A percentile compares a stretch with the other conserved stretches of the same genome.
Evolutionary conservation across 768 basidiomycete species (phyloP).

Genomic region (Trametes meyenii): DNA sequence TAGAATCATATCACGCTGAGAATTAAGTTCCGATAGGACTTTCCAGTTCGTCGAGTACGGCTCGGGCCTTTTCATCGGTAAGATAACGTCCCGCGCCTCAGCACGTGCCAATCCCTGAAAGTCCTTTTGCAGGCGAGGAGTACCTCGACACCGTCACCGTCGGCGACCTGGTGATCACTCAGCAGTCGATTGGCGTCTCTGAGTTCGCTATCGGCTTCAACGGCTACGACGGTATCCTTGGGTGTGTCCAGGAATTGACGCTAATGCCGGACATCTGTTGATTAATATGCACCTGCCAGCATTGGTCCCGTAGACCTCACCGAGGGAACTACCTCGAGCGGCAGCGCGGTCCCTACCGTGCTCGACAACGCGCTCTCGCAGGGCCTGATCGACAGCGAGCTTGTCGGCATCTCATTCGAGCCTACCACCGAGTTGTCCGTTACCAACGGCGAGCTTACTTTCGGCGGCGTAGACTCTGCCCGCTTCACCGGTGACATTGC

Average conservation of each 20-base stretch:
- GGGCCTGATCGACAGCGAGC: conserved; percentile 31
- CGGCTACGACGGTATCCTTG: conserved; percentile 65
- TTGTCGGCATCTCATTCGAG: conserved; percentile 39
- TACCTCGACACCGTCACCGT: conserved; percentile 22
- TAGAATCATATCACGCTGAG: not conserved
- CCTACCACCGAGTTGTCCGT: conserved; percentile 19
- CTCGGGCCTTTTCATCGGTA: conserved; percentile 15
- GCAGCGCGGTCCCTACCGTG: conserved; percentile 34
- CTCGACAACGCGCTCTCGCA: conserved; percentile 38
- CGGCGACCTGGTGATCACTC: conserved; percentile 47
- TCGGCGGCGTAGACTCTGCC: conserved; percentile 27
- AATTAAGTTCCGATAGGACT: not conserved
- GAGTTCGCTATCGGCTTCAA: conserved; percentile 41
- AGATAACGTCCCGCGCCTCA: not conserved
- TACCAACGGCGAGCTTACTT: conserved; percentile 28
- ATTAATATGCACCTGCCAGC: too few species aligned
- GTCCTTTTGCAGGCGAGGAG: conserved; percentile 44
- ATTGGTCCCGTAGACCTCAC: conserved; percentile 61
- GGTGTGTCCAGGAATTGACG: too few species aligned
- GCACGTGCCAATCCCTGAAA: too few species aligned
- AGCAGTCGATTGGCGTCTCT: conserved; percentile 69
- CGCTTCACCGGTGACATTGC: conserved; percentile 29
- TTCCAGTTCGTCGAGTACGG: conserved; percentile 15
- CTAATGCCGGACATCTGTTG: too few species aligned
- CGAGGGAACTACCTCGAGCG: conserved; percentile 29